Evolutionary conservation across 495 filamentous ascomycete species (phyloP), one percentile per base, ranked within the genome.

Genomic region (Hypoxylon lienhwacheense): DNA sequence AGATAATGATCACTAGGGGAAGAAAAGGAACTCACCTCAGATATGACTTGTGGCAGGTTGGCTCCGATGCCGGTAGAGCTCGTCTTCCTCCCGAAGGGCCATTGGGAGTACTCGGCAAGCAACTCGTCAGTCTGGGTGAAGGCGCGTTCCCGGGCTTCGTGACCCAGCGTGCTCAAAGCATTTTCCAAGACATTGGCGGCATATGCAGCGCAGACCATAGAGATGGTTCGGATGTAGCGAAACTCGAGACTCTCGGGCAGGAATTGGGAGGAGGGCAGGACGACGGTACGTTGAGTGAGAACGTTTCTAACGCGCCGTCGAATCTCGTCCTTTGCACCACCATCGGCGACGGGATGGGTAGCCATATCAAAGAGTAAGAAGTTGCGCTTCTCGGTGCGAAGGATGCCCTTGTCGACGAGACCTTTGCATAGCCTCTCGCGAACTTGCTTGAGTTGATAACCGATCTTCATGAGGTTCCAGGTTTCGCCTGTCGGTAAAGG

Each of bases 401-500:
- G 83, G 69, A 98, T 96, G 46, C 93, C 93, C 74, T 98, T 98
- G 73, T 98, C 93, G 21, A 98, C 93, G 20, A 98, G 83, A n/a
- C 93, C 93, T 71, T 98, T 98, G 59, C 89, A 90, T 39, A 97
- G 81, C 41, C 93, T 89, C 77, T 98, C 93, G 64, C 93, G 91
- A 42, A 98, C 93, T 78, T 98, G 93, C 72, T 98, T 98, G 54
- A 98, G 81, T 78, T 97, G 93, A 74, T 98, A 98, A 67, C 93
- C 93, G 63, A 98, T 98, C 75, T 98, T 98, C 93, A 98, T 97
- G 46, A 98, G 76, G 64, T 98, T 98, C 93, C 93, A 98, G 51
- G 93, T 98, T 74, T 98, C 93, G 59, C 93, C 93, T 98, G 64
- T 55, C 11, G 17, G 32, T 28, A 41, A 43, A 28, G 29, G 26